Evolutionary conservation across 495 filamentous ascomycete genomes (phyloP), one percentile per base, ranked within the genome.

Genomic region (Thermothielavioides terrestris): DNA sequence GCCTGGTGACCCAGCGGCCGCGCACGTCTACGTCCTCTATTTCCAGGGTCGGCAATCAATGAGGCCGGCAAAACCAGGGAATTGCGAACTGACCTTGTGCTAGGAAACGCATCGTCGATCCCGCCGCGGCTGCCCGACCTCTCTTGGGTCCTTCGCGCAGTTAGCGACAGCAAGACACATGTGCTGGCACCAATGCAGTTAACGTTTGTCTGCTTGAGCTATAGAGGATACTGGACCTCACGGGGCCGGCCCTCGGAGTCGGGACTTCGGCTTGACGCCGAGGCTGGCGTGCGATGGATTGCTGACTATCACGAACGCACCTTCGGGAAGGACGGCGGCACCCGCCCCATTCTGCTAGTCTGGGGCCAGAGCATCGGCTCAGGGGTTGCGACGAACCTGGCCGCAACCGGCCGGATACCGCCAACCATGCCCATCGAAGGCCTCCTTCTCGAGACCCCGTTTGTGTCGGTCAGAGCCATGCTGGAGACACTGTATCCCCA

Each of bases 281-380:
- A 74, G 39, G 82, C 82, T 7, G 76, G 81, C 35, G 64, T 83
- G 39, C 51, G 66, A n/a, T 80, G 75, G 71, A 75, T 79, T 30
- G 65, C 65, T 25, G 49, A 76, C 49, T 41, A 62, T 31, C 66
- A 68, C 35, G 46, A 57, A 35, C 58, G 52, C 23, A 48, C 35
- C 39, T 49, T 55, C 46, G 52, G 54, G 28, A 47, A 41, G 34
- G 45, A 50, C 36, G 46, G 39, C 30, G 41, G 50, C 44, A 61
- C 55, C 44, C 49, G 40, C 27, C 57, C 61, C 3, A 67, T 73
- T 23, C 32, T 88, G 10, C 57, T 90, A 1, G 59, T 92, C n/a
- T 92, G 86, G 87, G 86, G 86, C 0, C 87, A 92, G 55, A 85
- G 79, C 50, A 81, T 91, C 18, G 88, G 88, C 4, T 77, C 64